A percentile compares a stretch with the other conserved stretches of the same genome.
Conservation (phyloP, 2,329 filamentous ascomycete genomes). For the Sporothrix brunneoviolacea region DNA sequence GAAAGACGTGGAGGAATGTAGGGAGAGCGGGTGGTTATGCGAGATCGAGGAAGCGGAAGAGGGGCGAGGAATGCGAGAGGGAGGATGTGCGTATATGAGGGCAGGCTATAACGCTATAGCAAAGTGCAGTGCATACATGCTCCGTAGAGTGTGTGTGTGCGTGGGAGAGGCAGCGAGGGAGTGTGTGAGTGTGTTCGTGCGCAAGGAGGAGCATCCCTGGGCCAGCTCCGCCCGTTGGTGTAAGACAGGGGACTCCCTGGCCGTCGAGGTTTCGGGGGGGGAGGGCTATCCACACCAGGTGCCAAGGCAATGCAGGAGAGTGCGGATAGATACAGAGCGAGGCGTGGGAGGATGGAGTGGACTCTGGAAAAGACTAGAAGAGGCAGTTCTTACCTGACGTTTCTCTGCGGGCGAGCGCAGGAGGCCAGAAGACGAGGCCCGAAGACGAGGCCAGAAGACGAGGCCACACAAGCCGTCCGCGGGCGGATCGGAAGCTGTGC, state of each 20-base stretch:
- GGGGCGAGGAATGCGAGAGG: slow-evolving; percentile 9
- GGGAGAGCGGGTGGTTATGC: background rate
- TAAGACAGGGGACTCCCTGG: slow-evolving; percentile 11
- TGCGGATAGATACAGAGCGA: background rate
- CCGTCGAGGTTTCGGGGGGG: slow-evolving; percentile 1
- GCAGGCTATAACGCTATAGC: slow-evolving; percentile 1
- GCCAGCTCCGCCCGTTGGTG: slow-evolving; percentile 12
- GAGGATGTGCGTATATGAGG: slow-evolving; percentile 7
- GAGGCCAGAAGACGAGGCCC: no score
- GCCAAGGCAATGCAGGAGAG: slow-evolving; percentile 12
- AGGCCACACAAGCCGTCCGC: no score
- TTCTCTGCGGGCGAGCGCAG: no score
- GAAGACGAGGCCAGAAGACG: no score
- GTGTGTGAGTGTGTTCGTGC: slow-evolving; percentile 7
- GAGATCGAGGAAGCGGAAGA: slow-evolving; percentile 4
- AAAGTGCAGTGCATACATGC: background rate
- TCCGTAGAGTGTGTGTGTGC: background rate
- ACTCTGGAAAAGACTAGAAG: background rate
- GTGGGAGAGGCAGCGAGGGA: background rate
- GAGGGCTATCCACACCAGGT: slow-evolving; percentile 6
- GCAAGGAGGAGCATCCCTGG: slow-evolving; percentile 7
- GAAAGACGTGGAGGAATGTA: slow-evolving; percentile 5
- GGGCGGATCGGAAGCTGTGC: no score
- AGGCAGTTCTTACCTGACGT: background rate
- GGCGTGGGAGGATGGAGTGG: no score